A percentile compares a stretch with the other conserved stretches of the same genome.
Evolutionary conservation across 495 filamentous ascomycete species (phyloP).

Genomic region (Aspergillus haitiensis): DNA sequence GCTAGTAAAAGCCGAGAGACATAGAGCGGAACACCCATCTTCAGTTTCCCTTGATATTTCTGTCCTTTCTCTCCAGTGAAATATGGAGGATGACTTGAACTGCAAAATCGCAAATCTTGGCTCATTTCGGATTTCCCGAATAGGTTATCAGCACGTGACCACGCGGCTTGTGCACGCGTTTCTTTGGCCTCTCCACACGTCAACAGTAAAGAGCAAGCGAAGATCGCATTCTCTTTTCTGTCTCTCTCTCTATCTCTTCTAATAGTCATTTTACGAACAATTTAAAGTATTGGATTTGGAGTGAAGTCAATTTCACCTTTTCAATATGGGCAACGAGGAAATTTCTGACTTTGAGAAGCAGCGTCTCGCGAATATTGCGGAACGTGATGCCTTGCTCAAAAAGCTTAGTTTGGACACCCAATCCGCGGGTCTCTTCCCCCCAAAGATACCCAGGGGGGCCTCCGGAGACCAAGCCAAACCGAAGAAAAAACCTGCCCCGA

Average conservation of each 20-base stretch:
- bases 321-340: slow-evolving; percentile 32
- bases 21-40: slow-evolving; percentile 16
- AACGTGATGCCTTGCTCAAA: slow-evolving; percentile 68
- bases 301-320: background rate
- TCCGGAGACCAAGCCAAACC: slow-evolving; percentile 32
- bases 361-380: slow-evolving; percentile 70
- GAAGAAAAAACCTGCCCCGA: slow-evolving; percentile 52
- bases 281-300: no score
- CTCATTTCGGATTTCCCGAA: slow-evolving; percentile 2
- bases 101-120: background rate
- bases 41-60: background rate
- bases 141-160: slow-evolving; percentile 17
- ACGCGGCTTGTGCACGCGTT: slow-evolving; percentile 22
- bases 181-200: slow-evolving; percentile 4
- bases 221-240: slow-evolving; percentile 3
- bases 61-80: background rate
- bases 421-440: slow-evolving; percentile 53
- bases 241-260: background rate
- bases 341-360: slow-evolving; percentile 68
- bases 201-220: background rate
- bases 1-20: slow-evolving; percentile 27
- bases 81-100: background rate
- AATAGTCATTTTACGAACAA: background rate
- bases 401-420: slow-evolving; percentile 53
- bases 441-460: slow-evolving; percentile 34